Evolutionary conservation across 768 basidiomycete species (phyloP).

Genomic region (Paxillus rubicundulus): DNA sequence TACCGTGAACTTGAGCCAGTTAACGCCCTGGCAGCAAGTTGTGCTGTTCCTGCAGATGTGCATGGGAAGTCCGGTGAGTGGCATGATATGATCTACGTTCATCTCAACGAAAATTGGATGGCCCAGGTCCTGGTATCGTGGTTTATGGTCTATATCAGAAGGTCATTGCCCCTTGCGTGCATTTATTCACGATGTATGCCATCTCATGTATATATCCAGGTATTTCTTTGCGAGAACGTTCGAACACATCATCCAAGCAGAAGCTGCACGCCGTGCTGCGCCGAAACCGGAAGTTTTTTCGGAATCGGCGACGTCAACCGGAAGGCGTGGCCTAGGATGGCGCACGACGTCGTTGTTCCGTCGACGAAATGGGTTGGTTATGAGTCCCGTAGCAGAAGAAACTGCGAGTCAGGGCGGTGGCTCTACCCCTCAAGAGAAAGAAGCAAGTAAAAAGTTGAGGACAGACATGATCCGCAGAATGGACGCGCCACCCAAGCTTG

Average conservation of each 20-base stretch:
- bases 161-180: slow-evolving; percentile 39
- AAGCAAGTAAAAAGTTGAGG: slow-evolving; percentile 36
- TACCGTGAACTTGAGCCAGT: slow-evolving; percentile 63
- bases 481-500: slow-evolving; percentile 62
- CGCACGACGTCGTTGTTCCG: slow-evolving; percentile 34
- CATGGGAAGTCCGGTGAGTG: slow-evolving; percentile 66
- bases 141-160: slow-evolving; percentile 77
- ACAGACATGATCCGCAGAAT: slow-evolving; percentile 79
- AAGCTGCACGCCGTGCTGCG: slow-evolving; percentile 32
- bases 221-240: slow-evolving; percentile 72
- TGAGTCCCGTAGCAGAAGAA: slow-evolving; percentile 25
- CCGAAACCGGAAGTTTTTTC: slow-evolving; percentile 21
- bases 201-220: slow-evolving; percentile 35
- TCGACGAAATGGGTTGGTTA: slow-evolving; percentile 19
- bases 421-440: slow-evolving; percentile 23
- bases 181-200: background rate
- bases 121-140: slow-evolving; percentile 74
- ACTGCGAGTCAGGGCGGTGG: slow-evolving; percentile 13
- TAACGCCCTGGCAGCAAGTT: slow-evolving; percentile 69
- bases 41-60: slow-evolving; percentile 79
- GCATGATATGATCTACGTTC: background rate
- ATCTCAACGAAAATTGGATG: background rate
- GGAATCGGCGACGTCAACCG: slow-evolving; percentile 17
- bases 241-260: slow-evolving; percentile 49
- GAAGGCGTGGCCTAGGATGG: slow-evolving; percentile 21